Evolutionary conservation across 148 eudicot genomes (phyloP).

Genomic region (Chenopodium quinoa): DNA sequence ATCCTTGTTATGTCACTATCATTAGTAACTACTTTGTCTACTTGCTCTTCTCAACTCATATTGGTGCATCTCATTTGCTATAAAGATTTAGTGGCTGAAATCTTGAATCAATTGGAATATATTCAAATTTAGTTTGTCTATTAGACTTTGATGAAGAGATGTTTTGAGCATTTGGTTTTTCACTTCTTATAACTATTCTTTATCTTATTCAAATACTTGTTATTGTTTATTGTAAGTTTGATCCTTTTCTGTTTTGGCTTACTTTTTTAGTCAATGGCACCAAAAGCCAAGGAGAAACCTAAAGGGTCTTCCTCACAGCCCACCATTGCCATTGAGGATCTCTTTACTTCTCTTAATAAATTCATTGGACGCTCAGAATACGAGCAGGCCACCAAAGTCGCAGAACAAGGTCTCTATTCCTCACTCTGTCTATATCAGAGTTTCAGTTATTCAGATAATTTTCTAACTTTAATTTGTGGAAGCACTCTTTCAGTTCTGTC

Average conservation of each 20-base stretch:
- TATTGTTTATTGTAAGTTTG: neutral
- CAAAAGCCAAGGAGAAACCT: slow-evolving; percentile 55
- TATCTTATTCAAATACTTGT: neutral
- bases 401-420: slow-evolving; percentile 55
- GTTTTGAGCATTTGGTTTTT: no score
- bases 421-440: neutral
- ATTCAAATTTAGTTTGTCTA: no score
- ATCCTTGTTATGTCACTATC: no score
- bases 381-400: slow-evolving; percentile 47
- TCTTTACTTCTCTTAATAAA: slow-evolving; percentile 62
- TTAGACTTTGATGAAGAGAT: no score
- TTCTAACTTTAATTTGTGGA: slow-evolving; percentile 4
- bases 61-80: no score
- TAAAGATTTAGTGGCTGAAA: no score
- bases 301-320: slow-evolving; percentile 45
- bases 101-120: no score
- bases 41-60: no score
- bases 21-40: no score
- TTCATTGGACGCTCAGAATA: slow-evolving; percentile 48
- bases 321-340: slow-evolving; percentile 55
- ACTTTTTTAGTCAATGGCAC: slow-evolving; percentile 46
- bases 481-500: slow-evolving; percentile 47
- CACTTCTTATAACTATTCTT: neutral
- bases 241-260: neutral
- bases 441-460: neutral